phyloP scores from a whole-genome alignment of 805 yeast species.

The Peterozyma toletana region DNA sequence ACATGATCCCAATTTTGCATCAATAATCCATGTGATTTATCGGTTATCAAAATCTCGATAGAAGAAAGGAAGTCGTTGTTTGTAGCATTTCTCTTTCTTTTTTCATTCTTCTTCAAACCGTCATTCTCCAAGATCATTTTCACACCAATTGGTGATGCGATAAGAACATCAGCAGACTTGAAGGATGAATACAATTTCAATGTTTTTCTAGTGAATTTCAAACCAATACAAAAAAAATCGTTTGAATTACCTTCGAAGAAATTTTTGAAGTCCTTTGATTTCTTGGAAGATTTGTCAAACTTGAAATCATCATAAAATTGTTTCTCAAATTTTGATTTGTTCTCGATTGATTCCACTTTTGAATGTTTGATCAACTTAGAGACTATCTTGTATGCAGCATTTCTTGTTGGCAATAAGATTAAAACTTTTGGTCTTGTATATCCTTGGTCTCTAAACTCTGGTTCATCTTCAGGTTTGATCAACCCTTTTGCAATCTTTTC shows the following conservation, averaged over 20 bases:
- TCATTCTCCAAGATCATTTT: slow-evolving; percentile 65
- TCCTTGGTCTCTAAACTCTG: slow-evolving; percentile 85
- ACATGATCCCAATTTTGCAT: slow-evolving; percentile 94
- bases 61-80: slow-evolving; percentile 83
- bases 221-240: slow-evolving; percentile 88
- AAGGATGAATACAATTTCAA: slow-evolving; percentile 79
- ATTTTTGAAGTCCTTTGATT: slow-evolving; percentile 78
- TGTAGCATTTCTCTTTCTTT: slow-evolving; percentile 38
- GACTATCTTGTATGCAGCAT: slow-evolving; percentile 66
- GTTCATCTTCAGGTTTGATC: slow-evolving; percentile 24
- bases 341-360: slow-evolving; percentile 72
- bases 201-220: slow-evolving; percentile 84
- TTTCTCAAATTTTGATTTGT: slow-evolving; percentile 62
- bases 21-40: slow-evolving; percentile 78
- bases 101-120: slow-evolving; percentile 11
- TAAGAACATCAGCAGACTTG: slow-evolving; percentile 75
- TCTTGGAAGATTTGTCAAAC: slow-evolving; percentile 31
- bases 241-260: slow-evolving; percentile 83
- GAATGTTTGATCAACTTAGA: slow-evolving; percentile 53
- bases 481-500: slow-evolving; percentile 27
- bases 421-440: slow-evolving; percentile 89
- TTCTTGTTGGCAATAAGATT: slow-evolving; percentile 77
- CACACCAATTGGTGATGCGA: slow-evolving; percentile 90
- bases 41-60: slow-evolving; percentile 74
- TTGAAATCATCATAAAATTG: slow-evolving; percentile 54